Percentiles rank a stretch among this genome's conserved stretches.
phyloP scores from a whole-genome alignment of 495 filamentous ascomycete genomes.

The Echria macrotheca region DNA sequence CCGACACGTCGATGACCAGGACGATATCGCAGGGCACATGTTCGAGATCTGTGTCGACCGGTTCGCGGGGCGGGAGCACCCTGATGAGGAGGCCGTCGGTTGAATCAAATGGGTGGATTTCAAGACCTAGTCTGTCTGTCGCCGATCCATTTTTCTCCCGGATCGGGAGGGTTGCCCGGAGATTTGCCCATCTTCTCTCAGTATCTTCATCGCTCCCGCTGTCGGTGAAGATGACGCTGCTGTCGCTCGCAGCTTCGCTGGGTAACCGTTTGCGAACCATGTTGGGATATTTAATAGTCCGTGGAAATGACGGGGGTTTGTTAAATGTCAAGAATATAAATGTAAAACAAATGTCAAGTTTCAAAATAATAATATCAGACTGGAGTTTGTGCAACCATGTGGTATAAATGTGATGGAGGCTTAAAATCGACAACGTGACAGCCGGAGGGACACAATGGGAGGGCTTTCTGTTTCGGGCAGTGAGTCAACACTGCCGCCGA shows the following conservation, averaged over 20 bases:
- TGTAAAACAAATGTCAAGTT: too few relatives aligned
- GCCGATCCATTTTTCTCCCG: neutral
- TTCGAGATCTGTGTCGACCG: conserved; percentile 10
- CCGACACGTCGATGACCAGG: conserved; percentile 42
- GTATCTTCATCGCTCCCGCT: neutral
- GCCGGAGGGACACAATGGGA: too few relatives aligned
- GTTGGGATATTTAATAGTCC: neutral
- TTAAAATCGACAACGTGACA: too few relatives aligned
- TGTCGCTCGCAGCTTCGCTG: neutral
- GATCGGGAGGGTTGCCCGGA: neutral
- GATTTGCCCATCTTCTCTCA: neutral
- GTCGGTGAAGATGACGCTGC: neutral
- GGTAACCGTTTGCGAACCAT: neutral
- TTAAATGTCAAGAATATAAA: too few relatives aligned
- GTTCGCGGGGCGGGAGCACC: conserved; percentile 30
- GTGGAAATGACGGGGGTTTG: neutral
- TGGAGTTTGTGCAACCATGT: too few relatives aligned
- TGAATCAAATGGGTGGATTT: conserved; percentile 29
- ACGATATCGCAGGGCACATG: conserved; percentile 43
- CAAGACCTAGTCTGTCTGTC: conserved; percentile 8
- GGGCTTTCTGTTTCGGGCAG: too few relatives aligned
- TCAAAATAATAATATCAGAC: too few relatives aligned
- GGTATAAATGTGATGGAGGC: too few relatives aligned
- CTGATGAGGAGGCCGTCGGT: conserved; percentile 33
- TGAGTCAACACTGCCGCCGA: too few relatives aligned